phyloP scores from a whole-genome alignment of 495 filamentous ascomycete genomes.

The Venustampulla echinocandica region DNA sequence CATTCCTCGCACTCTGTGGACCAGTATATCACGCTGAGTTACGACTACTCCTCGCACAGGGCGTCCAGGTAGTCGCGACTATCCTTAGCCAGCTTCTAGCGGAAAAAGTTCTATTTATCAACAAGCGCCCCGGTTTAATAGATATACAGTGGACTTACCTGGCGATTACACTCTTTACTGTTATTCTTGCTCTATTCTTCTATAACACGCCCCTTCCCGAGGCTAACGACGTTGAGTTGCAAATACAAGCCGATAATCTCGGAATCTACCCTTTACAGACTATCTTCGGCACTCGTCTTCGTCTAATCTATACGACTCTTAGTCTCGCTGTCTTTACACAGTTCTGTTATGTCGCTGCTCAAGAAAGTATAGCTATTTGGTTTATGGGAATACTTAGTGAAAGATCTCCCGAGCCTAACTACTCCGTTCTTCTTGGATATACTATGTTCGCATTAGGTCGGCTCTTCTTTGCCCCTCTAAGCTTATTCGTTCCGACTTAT shows the following conservation, averaged over 20 bases:
- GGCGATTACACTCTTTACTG: conserved; percentile 62
- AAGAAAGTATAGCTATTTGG: conserved; percentile 61
- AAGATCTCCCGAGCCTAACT: conserved; percentile 37
- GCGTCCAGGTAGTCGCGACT: conserved; percentile 57
- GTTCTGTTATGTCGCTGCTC: conserved; percentile 65
- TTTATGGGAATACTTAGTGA: conserved; percentile 41
- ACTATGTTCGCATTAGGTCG: conserved; percentile 38
- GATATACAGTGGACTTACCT: conserved; percentile 75
- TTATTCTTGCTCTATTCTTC: conserved; percentile 50
- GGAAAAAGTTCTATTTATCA: conserved; percentile 56
- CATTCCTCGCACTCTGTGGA: conserved; percentile 54
- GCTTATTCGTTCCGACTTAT: conserved; percentile 43
- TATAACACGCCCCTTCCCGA: conserved; percentile 50
- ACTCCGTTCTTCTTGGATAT: conserved; percentile 41
- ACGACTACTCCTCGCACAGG: conserved; percentile 60
- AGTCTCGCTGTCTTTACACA: conserved; percentile 58
- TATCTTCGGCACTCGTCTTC: conserved; percentile 35
- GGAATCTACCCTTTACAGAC: conserved; percentile 9
- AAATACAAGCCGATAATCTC: conserved; percentile 28
- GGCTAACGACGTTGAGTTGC: conserved; percentile 42
- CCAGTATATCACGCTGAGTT: conserved; percentile 41
- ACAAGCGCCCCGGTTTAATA: conserved; percentile 30
- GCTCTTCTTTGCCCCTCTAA: conserved; percentile 38
- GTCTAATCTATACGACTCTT: conserved; percentile 33
- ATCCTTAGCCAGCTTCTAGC: conserved; percentile 59